These are phyloP conservation scores for Septoria petroselini DNA, from an alignment of 2,329 filamentous ascomycete species.

Conservation along the genomic window DNA sequence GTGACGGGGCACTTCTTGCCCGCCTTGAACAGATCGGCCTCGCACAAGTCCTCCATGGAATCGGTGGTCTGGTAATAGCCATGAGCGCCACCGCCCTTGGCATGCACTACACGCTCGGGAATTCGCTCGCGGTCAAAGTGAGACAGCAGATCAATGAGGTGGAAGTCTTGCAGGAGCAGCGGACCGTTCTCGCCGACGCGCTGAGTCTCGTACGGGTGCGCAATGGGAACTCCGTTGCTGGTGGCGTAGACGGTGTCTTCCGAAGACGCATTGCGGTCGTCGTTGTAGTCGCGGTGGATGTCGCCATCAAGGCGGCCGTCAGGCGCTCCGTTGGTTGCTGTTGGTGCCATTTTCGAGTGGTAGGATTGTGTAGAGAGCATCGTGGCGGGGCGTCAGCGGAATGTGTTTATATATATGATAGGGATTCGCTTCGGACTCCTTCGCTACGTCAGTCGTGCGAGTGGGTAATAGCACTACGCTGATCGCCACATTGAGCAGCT, in stretches of 20 bases:
- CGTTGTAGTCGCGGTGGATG: slow-evolving; percentile 42
- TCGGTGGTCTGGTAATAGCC: slow-evolving; percentile 50
- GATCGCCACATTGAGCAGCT: background rate
- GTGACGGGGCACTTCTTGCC: slow-evolving; percentile 68
- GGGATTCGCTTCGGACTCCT: slow-evolving; percentile 1
- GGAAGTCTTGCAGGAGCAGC: slow-evolving; percentile 54
- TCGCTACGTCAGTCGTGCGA: slow-evolving; percentile 8
- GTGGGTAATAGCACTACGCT: background rate
- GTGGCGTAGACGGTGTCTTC: slow-evolving; percentile 54
- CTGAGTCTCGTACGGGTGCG: slow-evolving; percentile 58
- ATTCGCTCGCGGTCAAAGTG: slow-evolving; percentile 53
- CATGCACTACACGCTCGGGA: slow-evolving; percentile 52
- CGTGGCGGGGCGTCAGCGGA: background rate
- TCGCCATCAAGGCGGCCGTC: slow-evolving; percentile 18
- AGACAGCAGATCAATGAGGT: slow-evolving; percentile 49
- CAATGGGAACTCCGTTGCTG: slow-evolving; percentile 55
- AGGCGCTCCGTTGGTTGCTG: slow-evolving; percentile 21
- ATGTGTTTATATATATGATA: slow-evolving; percentile 6
- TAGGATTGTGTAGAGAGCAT: slow-evolving; percentile 15
- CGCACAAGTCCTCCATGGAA: slow-evolving; percentile 45
- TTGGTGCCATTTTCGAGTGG: slow-evolving; percentile 24
- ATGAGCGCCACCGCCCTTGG: slow-evolving; percentile 51
- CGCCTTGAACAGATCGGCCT: slow-evolving; percentile 52
- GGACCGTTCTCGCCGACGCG: slow-evolving; percentile 57
- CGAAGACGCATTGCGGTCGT: slow-evolving; percentile 45